Conservation (phyloP, 2,329 filamentous ascomycete genomes). For the Aspergillus costaricaensis region DNA sequence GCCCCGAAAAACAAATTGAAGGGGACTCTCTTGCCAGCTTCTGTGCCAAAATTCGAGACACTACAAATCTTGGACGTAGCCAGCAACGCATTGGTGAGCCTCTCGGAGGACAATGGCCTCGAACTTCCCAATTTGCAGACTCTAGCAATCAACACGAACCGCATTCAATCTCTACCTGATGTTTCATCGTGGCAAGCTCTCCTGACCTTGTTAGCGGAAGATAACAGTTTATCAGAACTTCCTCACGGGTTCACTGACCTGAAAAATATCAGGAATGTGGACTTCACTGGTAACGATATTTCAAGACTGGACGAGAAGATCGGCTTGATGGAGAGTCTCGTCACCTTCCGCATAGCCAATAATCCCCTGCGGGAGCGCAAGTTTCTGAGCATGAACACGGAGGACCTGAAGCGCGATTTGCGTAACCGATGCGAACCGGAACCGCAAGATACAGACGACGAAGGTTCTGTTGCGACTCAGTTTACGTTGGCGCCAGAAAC, state of each 20-base stretch:
- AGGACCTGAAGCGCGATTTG: conserved; percentile 76
- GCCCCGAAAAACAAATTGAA: conserved; percentile 76
- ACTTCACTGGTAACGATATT: conserved; percentile 85
- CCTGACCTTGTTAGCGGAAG: conserved; percentile 72
- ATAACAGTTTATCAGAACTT: conserved; percentile 76
- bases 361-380: conserved; percentile 90
- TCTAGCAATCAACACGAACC: conserved; percentile 78
- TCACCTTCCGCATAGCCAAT: conserved; percentile 75
- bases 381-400: conserved; percentile 75
- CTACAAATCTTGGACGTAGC: conserved; percentile 78
- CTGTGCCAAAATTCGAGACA: conserved; percentile 59
- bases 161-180: conserved; percentile 71
- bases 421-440: conserved; percentile 62
- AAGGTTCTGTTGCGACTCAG: conserved; percentile 43
- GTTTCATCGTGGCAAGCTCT: conserved; percentile 74
- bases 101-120: conserved; percentile 55
- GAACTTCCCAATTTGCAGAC: conserved; percentile 70
- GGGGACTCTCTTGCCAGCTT: conserved; percentile 68
- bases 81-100: conserved; percentile 66
- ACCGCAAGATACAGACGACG: conserved; percentile 41
- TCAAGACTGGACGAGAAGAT: conserved; percentile 73
- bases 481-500: conserved; percentile 49
- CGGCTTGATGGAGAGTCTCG: conserved; percentile 74
- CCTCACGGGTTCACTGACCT: conserved; percentile 74
- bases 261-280: conserved; percentile 69